Base-by-base conservation (phyloP, 2,329 filamentous ascomycete genomes). In the Colletotrichum filicis region DNA sequence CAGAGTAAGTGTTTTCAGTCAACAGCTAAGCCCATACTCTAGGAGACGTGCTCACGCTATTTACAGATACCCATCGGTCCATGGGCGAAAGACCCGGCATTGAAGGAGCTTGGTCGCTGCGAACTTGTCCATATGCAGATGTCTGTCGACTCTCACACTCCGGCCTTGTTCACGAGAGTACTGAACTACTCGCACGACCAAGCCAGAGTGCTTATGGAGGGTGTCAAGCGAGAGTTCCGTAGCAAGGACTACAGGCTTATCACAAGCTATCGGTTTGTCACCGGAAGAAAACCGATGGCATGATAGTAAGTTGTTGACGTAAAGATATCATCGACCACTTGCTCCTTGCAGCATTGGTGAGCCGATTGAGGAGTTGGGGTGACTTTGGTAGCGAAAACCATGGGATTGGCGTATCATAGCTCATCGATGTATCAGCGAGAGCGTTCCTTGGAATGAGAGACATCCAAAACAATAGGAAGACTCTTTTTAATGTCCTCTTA, bases 61-160 rank as follows among this genome's bases (percentile, higher is more conserved):
- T 46, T 3, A 19, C 28, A 84, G 79, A 82, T 84, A 75, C 82
- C 82, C 1, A 81, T 84, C 11, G 82, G 82, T 0, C 79, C 81
- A 0, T 84, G 82, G 82, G 79, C 82, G 30, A 83, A 81, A 64
- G 80, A 83, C 1, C 78, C 79, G 4, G 70, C 75, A 2, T 71
- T 84, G 46, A 84, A 84, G 66, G 82, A 84, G 60, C 74, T 83
- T 0, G 82, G 82, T 49, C 76, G 76, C 0, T 83, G 78, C 62
- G 82, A 84, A 76, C 76, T 81, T 56, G 76, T 80, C 0, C 82
- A 85, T 57, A 84, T 84, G 83, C 82, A 84, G 66, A 84, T 84
- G 83, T 82, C 82, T 19, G 82, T 83, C 2, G 83, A 82, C 58
- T 84, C 83, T 12, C 82, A 85, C 65, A 83, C 82, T 1, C 83